A percentile compares a stretch with the other conserved stretches of the same genome.
These are phyloP conservation scores for Fonsecaea erecta DNA, from an alignment of 2,329 filamentous ascomycete genomes.

Conservation along the genomic window DNA sequence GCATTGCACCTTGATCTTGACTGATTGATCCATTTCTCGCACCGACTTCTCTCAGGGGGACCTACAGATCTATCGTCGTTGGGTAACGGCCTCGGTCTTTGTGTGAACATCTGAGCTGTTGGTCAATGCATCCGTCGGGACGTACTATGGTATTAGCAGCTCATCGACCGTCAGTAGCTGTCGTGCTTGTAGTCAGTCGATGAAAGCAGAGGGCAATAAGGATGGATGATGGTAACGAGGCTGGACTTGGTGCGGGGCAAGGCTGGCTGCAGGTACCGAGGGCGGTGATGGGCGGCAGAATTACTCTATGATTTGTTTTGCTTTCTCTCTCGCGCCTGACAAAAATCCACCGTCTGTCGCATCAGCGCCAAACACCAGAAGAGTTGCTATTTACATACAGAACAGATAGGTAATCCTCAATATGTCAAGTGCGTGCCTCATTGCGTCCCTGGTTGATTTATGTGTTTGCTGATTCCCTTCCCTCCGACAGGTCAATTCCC, in stretches of 20 bases:
- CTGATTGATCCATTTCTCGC: too few relatives aligned
- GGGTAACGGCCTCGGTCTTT: background rate
- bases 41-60: too few relatives aligned
- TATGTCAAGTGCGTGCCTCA: constrained; percentile 19
- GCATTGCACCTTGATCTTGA: too few relatives aligned
- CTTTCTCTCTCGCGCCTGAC: background rate
- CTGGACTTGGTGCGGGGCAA: constrained; percentile 5
- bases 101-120: background rate
- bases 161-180: background rate
- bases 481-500: constrained; percentile 71
- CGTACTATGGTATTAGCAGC: background rate
- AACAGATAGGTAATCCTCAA: background rate
- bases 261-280: constrained; percentile 10
- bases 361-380: background rate
- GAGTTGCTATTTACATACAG: too few relatives aligned
- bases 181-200: background rate
- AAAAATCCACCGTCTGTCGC: background rate
- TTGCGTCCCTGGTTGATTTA: background rate
- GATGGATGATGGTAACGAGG: background rate
- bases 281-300: constrained; percentile 25
- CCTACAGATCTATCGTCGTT: background rate
- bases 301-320: constrained; percentile 18
- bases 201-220: background rate
- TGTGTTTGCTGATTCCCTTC: background rate
- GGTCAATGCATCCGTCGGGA: background rate